Evolutionary conservation across 2,329 filamentous ascomycete genomes (phyloP).

Genomic region (Fusarium devonianum): DNA sequence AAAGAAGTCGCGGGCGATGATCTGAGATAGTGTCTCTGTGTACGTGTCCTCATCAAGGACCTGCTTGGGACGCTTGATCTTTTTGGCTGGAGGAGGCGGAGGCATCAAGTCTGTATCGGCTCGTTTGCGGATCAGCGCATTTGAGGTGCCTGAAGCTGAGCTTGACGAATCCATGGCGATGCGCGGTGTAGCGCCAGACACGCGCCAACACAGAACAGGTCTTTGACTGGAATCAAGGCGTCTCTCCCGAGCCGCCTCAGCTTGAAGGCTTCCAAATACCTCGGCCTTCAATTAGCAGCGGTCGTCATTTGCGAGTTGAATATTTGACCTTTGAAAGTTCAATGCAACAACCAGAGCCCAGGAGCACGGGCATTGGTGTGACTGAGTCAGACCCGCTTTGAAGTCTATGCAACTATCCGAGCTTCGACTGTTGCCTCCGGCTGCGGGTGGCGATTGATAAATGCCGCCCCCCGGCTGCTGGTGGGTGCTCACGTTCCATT

Average conservation of each 20-base stretch:
- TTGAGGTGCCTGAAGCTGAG: constrained; percentile 49
- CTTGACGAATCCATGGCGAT: constrained; percentile 47
- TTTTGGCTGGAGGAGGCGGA: constrained; percentile 82
- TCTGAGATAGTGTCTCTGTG: constrained; percentile 86
- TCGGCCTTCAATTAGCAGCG: too few relatives aligned
- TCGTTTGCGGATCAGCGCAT: constrained; percentile 72
- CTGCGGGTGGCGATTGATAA: constrained; percentile 36
- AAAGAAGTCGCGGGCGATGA: constrained; percentile 97
- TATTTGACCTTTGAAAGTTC: too few relatives aligned
- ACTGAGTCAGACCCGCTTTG: constrained; percentile 12
- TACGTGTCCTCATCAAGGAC: constrained; percentile 95
- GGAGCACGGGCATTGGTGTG: constrained; percentile 15
- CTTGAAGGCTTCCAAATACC: background rate
- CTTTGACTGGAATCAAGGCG: too few relatives aligned
- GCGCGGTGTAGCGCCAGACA: background rate
- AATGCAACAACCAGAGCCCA: background rate
- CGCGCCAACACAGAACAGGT: background rate
- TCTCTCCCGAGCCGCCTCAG: too few relatives aligned
- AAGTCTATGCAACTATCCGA: constrained; percentile 40
- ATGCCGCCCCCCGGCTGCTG: constrained; percentile 26
- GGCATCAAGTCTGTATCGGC: constrained; percentile 79
- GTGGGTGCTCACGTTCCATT: constrained; percentile 33
- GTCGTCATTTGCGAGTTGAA: too few relatives aligned
- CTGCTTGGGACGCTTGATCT: constrained; percentile 87
- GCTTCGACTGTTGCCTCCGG: constrained; percentile 1